Percentiles rank a stretch among this genome's conserved stretches.
Conservation (phyloP, 148 eudicot species). For the Silene uniflora region DNA sequence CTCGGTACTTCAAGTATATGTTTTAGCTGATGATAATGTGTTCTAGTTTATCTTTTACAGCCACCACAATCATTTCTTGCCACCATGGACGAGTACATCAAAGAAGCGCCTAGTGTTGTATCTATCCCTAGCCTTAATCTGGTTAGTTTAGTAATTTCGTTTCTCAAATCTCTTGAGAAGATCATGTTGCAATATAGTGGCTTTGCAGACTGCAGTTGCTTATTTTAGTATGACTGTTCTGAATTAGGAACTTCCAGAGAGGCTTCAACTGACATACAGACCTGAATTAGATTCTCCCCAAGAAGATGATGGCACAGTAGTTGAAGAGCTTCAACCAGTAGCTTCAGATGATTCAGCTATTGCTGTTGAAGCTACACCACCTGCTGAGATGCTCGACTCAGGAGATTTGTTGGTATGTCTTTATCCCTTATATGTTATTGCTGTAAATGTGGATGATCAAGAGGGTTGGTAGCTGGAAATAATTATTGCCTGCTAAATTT, state of each 20-base stretch:
- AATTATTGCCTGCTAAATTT: not conserved
- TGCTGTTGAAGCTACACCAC: conserved; percentile 34
- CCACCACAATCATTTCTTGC: conserved; percentile 51
- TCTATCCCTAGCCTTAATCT: conserved; percentile 58
- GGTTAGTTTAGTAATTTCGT: conserved; percentile 35
- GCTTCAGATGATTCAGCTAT: conserved; percentile 40
- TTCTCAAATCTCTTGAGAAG: not conserved
- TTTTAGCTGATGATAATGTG: conserved; percentile 18
- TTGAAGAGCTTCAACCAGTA: conserved; percentile 48
- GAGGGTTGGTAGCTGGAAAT: not conserved
- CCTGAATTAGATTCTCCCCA: conserved; percentile 54
- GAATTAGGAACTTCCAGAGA: conserved; percentile 89
- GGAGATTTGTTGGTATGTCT: conserved; percentile 74
- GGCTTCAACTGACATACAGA: conserved; percentile 76
- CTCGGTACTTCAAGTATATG: not conserved
- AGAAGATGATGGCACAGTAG: conserved; percentile 35
- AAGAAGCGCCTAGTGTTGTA: conserved; percentile 93
- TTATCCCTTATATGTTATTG: not conserved
- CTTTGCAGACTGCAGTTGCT: not conserved
- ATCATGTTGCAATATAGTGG: not conserved
- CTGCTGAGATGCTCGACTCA: conserved; percentile 48
- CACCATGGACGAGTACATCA: conserved; percentile 97
- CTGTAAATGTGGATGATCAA: not conserved
- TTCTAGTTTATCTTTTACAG: conserved; percentile 37
- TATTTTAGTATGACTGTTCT: conserved; percentile 7